A percentile compares a stretch with the other conserved stretches of the same genome.
Evolutionary conservation across 345 rosid genomes (phyloP).

Genomic region (Zanthoxylum bungeanum): DNA sequence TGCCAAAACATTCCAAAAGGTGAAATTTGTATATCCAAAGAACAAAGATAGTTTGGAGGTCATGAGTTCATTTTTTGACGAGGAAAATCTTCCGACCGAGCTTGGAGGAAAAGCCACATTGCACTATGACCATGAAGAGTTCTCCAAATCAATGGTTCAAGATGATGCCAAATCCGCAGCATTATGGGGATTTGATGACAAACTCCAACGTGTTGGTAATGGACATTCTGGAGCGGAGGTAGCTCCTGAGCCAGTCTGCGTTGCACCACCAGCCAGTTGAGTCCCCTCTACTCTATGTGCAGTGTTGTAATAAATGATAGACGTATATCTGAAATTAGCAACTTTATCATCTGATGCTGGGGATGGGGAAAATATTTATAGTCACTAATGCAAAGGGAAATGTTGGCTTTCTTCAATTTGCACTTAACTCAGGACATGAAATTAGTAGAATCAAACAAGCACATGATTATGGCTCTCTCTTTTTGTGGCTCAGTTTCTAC

Average conservation of each 20-base stretch:
- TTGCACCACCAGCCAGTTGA: conserved; percentile 38
- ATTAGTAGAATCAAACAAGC: not conserved
- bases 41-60: conserved; percentile 72
- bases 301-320: not conserved
- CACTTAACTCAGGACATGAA: not conserved
- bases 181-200: conserved; percentile 55
- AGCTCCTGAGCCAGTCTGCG: conserved; percentile 48
- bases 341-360: not conserved
- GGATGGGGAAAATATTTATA: not conserved
- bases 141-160: conserved; percentile 66
- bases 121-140: conserved; percentile 54
- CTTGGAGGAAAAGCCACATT: conserved; percentile 80
- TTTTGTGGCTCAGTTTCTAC: not conserved
- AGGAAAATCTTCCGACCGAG: conserved; percentile 75
- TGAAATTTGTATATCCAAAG: conserved; percentile 92
- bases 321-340: not conserved
- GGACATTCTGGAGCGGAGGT: conserved; percentile 53
- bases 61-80: conserved; percentile 70
- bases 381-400: not conserved
- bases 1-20: conserved; percentile 80
- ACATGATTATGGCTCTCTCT: not conserved
- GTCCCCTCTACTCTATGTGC: not conserved
- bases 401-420: not conserved
- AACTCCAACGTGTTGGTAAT: conserved; percentile 28
- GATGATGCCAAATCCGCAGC: conserved; percentile 66